Percentiles rank a stretch among this genome's conserved stretches.
phyloP scores from a whole-genome alignment of 768 basidiomycete genomes.

The Steccherinum ochraceum region DNA sequence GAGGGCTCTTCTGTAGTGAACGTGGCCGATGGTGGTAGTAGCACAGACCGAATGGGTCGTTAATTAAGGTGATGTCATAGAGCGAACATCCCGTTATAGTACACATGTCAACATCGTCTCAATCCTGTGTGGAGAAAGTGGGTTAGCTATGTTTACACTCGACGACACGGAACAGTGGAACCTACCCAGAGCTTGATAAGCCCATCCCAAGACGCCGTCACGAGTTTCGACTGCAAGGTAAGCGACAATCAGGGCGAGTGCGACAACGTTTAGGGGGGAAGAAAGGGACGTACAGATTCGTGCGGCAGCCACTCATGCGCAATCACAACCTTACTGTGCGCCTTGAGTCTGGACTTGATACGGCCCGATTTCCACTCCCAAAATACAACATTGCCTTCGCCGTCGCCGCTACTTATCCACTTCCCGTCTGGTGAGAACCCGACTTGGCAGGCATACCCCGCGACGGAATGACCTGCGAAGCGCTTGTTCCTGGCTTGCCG shows the following conservation, averaged over 20 bases:
- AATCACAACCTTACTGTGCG: conserved; percentile 95
- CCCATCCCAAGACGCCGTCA: conserved; percentile 98
- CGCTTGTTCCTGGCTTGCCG: conserved; percentile 98
- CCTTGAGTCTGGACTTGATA: conserved; percentile 84
- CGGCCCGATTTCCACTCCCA: conserved; percentile 99
- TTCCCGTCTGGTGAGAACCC: conserved; percentile 98
- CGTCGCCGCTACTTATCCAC: conserved; percentile 97
- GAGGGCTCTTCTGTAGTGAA: not conserved
- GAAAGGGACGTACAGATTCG: conserved; percentile 68
- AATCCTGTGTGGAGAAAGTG: conserved; percentile 24
- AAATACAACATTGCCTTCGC: conserved; percentile 91
- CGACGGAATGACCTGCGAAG: conserved; percentile 94
- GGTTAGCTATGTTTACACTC: conserved; percentile 4
- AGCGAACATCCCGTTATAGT: conserved; percentile 1
- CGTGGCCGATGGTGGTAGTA: not conserved
- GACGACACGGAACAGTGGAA: conserved; percentile 20
- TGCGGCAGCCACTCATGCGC: conserved; percentile 98
- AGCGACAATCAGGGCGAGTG: not conserved
- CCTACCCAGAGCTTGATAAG: conserved; percentile 95
- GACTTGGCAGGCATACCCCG: conserved; percentile 95
- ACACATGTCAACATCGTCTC: conserved; percentile 8
- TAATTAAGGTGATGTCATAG: conserved; percentile 11
- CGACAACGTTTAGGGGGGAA: conserved; percentile 6
- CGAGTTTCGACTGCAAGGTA: conserved; percentile 76
- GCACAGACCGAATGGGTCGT: not conserved